Evolutionary conservation across 441 rosid species (phyloP), one percentile per base, ranked within the genome.

Genomic region (Mallotus japonicus): DNA sequence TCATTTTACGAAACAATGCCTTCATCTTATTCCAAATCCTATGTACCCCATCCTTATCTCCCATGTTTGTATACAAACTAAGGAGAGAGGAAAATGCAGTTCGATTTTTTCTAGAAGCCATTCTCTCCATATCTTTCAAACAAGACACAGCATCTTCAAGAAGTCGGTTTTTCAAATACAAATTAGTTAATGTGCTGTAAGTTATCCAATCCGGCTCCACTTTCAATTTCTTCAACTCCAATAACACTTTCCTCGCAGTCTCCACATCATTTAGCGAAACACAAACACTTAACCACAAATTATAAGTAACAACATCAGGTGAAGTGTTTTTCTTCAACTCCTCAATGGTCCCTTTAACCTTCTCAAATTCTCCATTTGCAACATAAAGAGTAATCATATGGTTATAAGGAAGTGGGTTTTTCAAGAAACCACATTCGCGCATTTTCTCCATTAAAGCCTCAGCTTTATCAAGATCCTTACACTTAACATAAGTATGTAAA

Each of bases 161-260:
- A 61, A 81, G 80, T 58, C 79, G 79, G 2, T 70, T 85, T 83
- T 86, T 92, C n/a, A 84, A 50, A 60, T 88, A 91, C 64, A 95
- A 74, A 74, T 85, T 95, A 58, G 89, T 75, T 54, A 95, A 69
- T 15, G 86, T 80, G 17, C 98, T 91, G 62, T 80, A 95, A 16
- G 97, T 92, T 65, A 93, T 86, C 98, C 96, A 95, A 65, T 91
- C 97, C 2, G 97, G 97, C 60, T 79, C 79, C n/a, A 88, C 46
- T 76, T 85, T 85, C 5, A 83, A 81, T 75, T 82, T 81, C 85
- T 88, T 89, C 72, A 87, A 81, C 77, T 87, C 88, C 71, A 78
- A 78, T 73, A 86, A 86, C 78, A 86, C 82, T 76, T 81, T 83
- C 37, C 87, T 93, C 8, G 92, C 96, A 75, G 83, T 76, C 72